phyloP scores from a whole-genome alignment of 805 yeast genomes.

The Nakazawaea siamensis region DNA sequence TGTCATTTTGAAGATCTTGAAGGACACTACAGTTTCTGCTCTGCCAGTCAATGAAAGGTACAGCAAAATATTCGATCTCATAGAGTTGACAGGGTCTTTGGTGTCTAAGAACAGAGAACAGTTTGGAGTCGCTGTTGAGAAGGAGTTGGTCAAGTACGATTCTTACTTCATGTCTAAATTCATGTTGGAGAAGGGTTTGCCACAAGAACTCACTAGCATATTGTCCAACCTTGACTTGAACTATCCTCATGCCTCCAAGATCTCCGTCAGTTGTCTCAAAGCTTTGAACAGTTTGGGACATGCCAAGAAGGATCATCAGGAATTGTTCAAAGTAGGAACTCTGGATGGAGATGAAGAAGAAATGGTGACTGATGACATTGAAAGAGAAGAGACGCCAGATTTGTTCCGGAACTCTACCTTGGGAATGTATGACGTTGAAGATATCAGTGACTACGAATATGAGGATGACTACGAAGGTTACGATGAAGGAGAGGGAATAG shows the following conservation, averaged over 20 bases:
- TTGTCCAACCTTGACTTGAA: constrained; percentile 66
- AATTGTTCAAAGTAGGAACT: constrained; percentile 42
- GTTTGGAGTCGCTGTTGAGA: constrained; percentile 36
- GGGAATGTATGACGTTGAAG: constrained; percentile 89
- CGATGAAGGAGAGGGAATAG: constrained; percentile 16
- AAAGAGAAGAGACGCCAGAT: constrained; percentile 71
- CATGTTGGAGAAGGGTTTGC: constrained; percentile 60
- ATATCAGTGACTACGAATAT: constrained; percentile 55
- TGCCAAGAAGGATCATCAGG: constrained; percentile 48
- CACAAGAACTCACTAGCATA: constrained; percentile 46
- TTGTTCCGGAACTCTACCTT: constrained; percentile 81
- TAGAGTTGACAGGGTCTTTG: constrained; percentile 37
- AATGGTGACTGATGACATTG: constrained; percentile 47
- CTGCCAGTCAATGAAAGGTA: constrained; percentile 37
- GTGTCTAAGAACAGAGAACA: constrained; percentile 34
- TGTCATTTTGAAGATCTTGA: constrained; percentile 51
- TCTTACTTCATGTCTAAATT: constrained; percentile 55
- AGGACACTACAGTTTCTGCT: constrained; percentile 33
- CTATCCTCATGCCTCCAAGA: constrained; percentile 54
- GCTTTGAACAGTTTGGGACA: constrained; percentile 52
- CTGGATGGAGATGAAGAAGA: constrained; percentile 49
- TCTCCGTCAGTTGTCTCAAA: constrained; percentile 50
- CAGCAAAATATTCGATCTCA: constrained; percentile 43
- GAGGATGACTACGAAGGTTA: constrained; percentile 29
- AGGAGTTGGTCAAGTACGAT: constrained; percentile 46